Conservation (phyloP, 441 rosid genomes). For the Populus trichocarpa region DNA sequence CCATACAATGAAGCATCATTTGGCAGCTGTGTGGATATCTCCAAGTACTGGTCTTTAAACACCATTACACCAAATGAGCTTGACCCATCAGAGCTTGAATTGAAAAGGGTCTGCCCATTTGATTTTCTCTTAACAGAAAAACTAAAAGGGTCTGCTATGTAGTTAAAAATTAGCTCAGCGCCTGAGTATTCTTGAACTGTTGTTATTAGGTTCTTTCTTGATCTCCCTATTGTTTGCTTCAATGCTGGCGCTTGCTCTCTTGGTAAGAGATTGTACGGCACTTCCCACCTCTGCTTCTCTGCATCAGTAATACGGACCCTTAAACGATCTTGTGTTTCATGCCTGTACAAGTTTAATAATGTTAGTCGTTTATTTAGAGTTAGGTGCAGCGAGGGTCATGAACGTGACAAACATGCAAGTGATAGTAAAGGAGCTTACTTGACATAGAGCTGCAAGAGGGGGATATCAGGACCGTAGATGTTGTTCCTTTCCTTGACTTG, state of each 20-base stretch:
- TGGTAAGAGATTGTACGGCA: slow-evolving; percentile 79
- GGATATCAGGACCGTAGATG: slow-evolving; percentile 80
- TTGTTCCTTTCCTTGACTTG: slow-evolving; percentile 70
- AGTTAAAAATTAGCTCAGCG: slow-evolving; percentile 56
- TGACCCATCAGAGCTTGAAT: slow-evolving; percentile 52
- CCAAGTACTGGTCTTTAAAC: slow-evolving; percentile 93
- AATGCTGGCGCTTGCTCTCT: slow-evolving; percentile 61
- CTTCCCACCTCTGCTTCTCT: slow-evolving; percentile 84
- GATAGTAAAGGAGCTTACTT: slow-evolving; percentile 40
- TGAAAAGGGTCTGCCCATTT: slow-evolving; percentile 74
- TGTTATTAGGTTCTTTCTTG: slow-evolving; percentile 42
- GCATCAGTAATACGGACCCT: slow-evolving; percentile 90
- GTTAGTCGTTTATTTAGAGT: neutral
- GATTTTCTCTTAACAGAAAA: slow-evolving; percentile 84
- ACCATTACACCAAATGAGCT: slow-evolving; percentile 60
- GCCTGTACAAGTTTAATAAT: slow-evolving; percentile 38
- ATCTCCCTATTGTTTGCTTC: slow-evolving; percentile 45
- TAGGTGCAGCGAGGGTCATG: neutral
- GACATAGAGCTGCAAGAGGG: slow-evolving; percentile 67
- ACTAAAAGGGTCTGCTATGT: slow-evolving; percentile 71
- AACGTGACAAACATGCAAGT: neutral
- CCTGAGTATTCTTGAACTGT: slow-evolving; percentile 54
- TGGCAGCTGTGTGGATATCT: slow-evolving; percentile 77
- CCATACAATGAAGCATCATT: slow-evolving; percentile 84
- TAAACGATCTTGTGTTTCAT: slow-evolving; percentile 66